phyloP scores from a whole-genome alignment of 179 eudicot species.

The Spergularia azorica region DNA sequence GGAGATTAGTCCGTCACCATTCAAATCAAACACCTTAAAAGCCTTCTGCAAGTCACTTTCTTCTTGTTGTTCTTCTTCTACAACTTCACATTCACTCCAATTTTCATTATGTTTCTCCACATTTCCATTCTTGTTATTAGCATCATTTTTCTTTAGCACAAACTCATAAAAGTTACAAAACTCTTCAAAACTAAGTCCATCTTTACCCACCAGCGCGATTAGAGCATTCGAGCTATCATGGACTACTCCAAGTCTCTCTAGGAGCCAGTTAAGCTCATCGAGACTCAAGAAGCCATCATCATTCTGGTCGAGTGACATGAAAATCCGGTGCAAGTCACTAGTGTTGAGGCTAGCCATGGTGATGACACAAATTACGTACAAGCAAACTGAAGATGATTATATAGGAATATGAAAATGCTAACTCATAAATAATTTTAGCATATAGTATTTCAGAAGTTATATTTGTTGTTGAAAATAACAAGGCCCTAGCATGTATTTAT shows the following conservation, averaged over 20 bases:
- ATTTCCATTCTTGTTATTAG: neutral
- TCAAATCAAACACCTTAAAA: slow-evolving; percentile 64
- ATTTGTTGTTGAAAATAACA: neutral
- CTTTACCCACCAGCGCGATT: slow-evolving; percentile 38
- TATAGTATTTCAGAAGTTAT: neutral
- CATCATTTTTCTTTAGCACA: slow-evolving; percentile 14
- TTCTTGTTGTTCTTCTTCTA: no score
- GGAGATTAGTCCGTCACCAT: slow-evolving; percentile 66
- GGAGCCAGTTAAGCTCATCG: slow-evolving; percentile 53
- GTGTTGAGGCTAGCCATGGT: slow-evolving; percentile 43
- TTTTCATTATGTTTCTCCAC: neutral
- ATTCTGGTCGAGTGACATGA: slow-evolving; percentile 55
- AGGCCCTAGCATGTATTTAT: slow-evolving; percentile 3
- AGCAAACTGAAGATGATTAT: no score
- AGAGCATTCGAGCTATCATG: slow-evolving; percentile 39
- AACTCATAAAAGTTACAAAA: slow-evolving; percentile 51
- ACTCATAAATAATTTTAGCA: neutral
- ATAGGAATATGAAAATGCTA: no score
- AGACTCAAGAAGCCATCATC: slow-evolving; percentile 52
- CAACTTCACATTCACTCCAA: slow-evolving; percentile 3
- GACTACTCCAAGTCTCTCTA: slow-evolving; percentile 45
- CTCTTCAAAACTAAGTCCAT: slow-evolving; percentile 46
- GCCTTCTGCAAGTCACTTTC: slow-evolving; percentile 58
- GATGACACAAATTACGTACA: no score
- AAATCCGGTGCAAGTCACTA: slow-evolving; percentile 49